These are phyloP conservation scores for Paraconiothyrium brasiliense DNA, from an alignment of 2,329 filamentous ascomycete genomes.

Conservation along the genomic window DNA sequence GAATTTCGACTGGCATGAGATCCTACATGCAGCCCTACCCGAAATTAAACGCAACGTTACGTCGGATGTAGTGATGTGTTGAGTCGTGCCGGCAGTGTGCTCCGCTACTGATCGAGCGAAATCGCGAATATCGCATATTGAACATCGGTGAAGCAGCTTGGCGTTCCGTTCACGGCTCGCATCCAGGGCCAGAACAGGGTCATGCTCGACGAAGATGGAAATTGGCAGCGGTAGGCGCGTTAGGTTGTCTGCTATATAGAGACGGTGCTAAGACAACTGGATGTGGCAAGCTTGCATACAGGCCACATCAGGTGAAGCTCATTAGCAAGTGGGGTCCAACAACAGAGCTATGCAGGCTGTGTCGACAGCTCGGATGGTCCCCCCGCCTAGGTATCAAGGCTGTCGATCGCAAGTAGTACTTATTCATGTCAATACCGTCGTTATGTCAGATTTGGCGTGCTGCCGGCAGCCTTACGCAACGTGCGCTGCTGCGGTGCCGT, in stretches of 20 bases:
- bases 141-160: background rate
- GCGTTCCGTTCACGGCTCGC: background rate
- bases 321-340: background rate
- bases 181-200: background rate
- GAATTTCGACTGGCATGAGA: background rate
- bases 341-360: background rate
- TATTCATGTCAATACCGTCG: background rate
- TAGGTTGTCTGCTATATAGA: background rate
- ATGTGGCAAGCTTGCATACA: background rate
- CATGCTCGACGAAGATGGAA: background rate
- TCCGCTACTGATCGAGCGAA: background rate
- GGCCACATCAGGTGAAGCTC: background rate
- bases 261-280: background rate
- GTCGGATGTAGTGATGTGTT: background rate
- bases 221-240: constrained; percentile 2
- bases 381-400: background rate
- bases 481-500: constrained; percentile 1
- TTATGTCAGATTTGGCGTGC: background rate
- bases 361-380: background rate
- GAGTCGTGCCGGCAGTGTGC: background rate
- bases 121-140: background rate
- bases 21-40: background rate
- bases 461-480: constrained; percentile 5
- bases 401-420: background rate
- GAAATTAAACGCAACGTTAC: background rate